Percentiles rank a stretch among this genome's conserved stretches.
These are phyloP conservation scores for Sergeia podlipaevii DNA, from an alignment of 208 protist species.

Conservation along the genomic window DNA sequence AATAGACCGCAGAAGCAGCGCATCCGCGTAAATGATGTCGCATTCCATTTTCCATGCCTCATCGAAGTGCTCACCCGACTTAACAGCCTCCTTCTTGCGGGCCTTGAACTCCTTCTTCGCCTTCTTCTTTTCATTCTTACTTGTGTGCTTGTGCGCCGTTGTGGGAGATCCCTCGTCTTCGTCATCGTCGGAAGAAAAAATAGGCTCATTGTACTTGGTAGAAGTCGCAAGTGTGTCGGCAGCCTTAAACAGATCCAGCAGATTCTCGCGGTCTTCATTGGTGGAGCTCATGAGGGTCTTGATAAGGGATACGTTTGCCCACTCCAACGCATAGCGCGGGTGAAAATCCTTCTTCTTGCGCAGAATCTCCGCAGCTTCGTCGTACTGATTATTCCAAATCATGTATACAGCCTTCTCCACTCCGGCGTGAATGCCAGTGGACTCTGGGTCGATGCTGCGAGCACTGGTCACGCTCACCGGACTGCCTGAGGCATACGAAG, in stretches of 20 bases:
- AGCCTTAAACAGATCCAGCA: slow-evolving; percentile 71
- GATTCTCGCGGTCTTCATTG: slow-evolving; percentile 63
- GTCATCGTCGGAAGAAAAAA: slow-evolving; percentile 52
- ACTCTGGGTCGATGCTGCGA: slow-evolving; percentile 19
- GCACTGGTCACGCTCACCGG: slow-evolving; percentile 25
- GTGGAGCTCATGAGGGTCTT: slow-evolving; percentile 82
- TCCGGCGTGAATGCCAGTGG: slow-evolving; percentile 35
- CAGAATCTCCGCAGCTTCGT: slow-evolving; percentile 50
- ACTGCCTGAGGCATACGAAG: slow-evolving; percentile 7
- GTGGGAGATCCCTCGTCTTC: slow-evolving; percentile 11
- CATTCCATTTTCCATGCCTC: slow-evolving; percentile 88
- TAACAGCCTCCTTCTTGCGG: slow-evolving; percentile 45
- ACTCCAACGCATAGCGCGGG: slow-evolving; percentile 83
- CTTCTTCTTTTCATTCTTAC: slow-evolving; percentile 22
- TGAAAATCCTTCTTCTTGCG: slow-evolving; percentile 61
- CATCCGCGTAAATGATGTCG: slow-evolving; percentile 88
- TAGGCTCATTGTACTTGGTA: slow-evolving; percentile 65
- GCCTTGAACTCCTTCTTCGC: slow-evolving; percentile 68
- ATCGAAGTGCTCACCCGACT: slow-evolving; percentile 49
- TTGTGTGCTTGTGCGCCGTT: slow-evolving; percentile 13
- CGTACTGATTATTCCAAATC: slow-evolving; percentile 87
- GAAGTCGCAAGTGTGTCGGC: slow-evolving; percentile 71
- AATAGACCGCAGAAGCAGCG: slow-evolving; percentile 77
- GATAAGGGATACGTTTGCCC: slow-evolving; percentile 68
- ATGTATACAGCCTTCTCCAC: slow-evolving; percentile 54